Base-by-base conservation (phyloP, 179 eudicot species). In the Patellifolia procumbens region DNA sequence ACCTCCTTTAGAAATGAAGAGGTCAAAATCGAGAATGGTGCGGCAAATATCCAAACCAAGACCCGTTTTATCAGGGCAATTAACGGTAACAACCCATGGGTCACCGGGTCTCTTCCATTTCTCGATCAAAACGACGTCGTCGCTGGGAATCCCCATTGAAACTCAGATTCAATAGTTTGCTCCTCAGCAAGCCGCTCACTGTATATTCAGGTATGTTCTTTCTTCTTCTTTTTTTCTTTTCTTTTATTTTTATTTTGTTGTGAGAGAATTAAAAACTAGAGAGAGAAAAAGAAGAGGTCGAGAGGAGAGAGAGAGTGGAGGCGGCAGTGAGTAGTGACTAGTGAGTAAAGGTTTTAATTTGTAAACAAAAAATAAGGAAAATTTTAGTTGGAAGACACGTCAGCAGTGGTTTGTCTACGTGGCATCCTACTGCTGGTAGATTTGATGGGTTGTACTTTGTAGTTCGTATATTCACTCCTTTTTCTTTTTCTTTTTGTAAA, bases 51-150 rank as follows among this genome's bases (percentile, higher is more conserved):
- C 97, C 71, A 88, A 91, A 39, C 83, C 88, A 31, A 92, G 88
- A 8, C 97, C 97, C 5, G 92, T 82, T 74, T 89, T 82, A 76
- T 92, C 97, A 2, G 95, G 91, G 69, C 97, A 92, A 83, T 92
- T 90, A 49, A 92, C 91, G 67, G 97, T 92, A 64, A 92, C 82
- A 6, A 92, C 82, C 81, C 85, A 83, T 0, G 92, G 89, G 2
- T 92, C 97, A 1, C 87, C 89, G 2, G 81, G 75, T 65, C 72
- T 86, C 67, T 75, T 85, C 31, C 89, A 87, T 74, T 80, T 83
- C 87, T 86, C 83, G 29, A 91, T 83, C 77, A 83, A 76, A 34
- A 91, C 97, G 81, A 80, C 81, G 80, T 90, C 97, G 80, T 89
- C 92, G 51, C 77, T 43, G 4, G 84, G 84, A 73, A 78, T 79